Evolutionary conservation across 139 green algal genomes (phyloP).

Genomic region (Chlamydomonas incerta): DNA sequence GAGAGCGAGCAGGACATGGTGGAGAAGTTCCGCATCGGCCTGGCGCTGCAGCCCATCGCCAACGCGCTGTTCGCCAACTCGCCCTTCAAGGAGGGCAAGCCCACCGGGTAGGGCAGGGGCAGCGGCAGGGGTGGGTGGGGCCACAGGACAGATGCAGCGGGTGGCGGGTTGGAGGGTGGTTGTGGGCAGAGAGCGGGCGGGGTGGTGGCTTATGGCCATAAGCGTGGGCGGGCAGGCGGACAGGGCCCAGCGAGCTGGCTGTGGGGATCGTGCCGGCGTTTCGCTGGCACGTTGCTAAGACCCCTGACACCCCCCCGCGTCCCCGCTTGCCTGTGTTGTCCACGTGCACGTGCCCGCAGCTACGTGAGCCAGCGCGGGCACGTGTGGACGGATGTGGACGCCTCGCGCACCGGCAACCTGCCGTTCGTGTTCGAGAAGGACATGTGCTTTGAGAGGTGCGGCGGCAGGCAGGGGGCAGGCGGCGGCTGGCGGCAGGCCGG

Average conservation of each 20-base stretch:
- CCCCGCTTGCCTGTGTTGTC: too few relatives aligned
- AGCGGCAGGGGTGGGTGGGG: neutral
- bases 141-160: too few relatives aligned
- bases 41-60: conserved; percentile 97
- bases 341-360: conserved; percentile 31
- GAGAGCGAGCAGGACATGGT: conserved; percentile 97
- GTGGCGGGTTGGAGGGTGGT: too few relatives aligned
- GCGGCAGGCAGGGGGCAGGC: too few relatives aligned
- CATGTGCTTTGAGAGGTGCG: conserved; percentile 88
- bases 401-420: conserved; percentile 87
- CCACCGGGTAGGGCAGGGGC: conserved; percentile 68
- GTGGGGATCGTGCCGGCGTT: too few relatives aligned
- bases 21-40: conserved; percentile 94
- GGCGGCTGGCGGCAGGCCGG: neutral
- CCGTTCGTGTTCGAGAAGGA: conserved; percentile 95
- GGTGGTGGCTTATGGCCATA: too few relatives aligned
- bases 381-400: conserved; percentile 96
- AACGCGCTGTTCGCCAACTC: conserved; percentile 98
- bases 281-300: too few relatives aligned
- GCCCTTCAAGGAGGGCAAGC: conserved; percentile 95
- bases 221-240: too few relatives aligned
- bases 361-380: conserved; percentile 77
- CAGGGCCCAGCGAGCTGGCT: too few relatives aligned
- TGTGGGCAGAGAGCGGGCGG: too few relatives aligned
- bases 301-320: too few relatives aligned